Conservation (phyloP, 2,329 filamentous ascomycete species). For the Phaeosphaeriaceae sp. region DNA sequence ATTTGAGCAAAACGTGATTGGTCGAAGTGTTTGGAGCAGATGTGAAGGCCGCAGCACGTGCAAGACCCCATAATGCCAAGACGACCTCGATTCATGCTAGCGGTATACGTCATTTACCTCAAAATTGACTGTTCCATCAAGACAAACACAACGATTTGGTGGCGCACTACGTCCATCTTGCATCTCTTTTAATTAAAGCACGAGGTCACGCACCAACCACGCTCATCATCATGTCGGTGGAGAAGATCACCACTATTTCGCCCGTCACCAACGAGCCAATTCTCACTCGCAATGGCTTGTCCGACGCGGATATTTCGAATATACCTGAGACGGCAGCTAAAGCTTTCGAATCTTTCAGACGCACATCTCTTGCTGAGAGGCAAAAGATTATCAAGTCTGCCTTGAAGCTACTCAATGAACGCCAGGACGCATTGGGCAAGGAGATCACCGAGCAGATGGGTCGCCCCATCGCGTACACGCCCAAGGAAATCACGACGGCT, state of each 20-base stretch:
- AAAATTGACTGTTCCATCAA: constrained; percentile 22
- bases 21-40: neutral
- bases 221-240: constrained; percentile 56
- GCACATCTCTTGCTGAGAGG: constrained; percentile 76
- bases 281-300: constrained; percentile 77
- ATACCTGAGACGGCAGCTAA: constrained; percentile 75
- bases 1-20: neutral
- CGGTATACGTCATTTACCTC: constrained; percentile 22
- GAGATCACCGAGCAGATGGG: constrained; percentile 97
- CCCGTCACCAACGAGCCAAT: constrained; percentile 87
- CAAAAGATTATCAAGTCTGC: constrained; percentile 84
- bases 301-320: constrained; percentile 71
- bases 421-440: constrained; percentile 79
- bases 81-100: constrained; percentile 6
- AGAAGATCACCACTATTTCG: constrained; percentile 80
- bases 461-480: constrained; percentile 85
- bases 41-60: constrained; percentile 11
- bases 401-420: constrained; percentile 71
- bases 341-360: constrained; percentile 79
- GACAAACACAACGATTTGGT: constrained; percentile 12
- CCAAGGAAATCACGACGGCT: constrained; percentile 83
- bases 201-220: constrained; percentile 10
- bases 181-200: constrained; percentile 24
- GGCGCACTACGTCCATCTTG: constrained; percentile 13
- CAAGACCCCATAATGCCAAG: constrained; percentile 1